These are phyloP conservation scores for Fistulifera pelliculosa DNA, from an alignment of 108 stramenopile genomes.

Conservation along the genomic window DNA sequence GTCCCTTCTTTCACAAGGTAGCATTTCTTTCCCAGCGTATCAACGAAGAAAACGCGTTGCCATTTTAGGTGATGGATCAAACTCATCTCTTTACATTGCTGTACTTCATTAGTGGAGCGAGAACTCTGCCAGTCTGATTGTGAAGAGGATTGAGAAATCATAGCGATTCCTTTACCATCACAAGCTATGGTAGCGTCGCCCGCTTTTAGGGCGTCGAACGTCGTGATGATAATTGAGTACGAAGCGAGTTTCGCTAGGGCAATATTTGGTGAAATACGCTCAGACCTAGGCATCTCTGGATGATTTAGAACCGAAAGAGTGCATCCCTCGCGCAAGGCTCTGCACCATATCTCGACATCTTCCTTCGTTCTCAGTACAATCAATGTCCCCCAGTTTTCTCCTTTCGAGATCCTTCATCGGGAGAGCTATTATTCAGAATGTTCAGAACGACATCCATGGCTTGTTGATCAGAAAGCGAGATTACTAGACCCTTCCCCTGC, in stretches of 20 bases:
- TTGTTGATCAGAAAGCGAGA: conserved; percentile 1
- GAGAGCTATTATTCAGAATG: background rate
- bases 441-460: conserved; percentile 1
- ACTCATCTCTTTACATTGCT: background rate
- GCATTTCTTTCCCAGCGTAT: conserved; percentile 1
- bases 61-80: conserved; percentile 3
- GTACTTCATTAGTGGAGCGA: background rate
- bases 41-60: conserved; percentile 7
- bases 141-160: background rate
- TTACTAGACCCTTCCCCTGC: background rate
- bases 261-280: no score
- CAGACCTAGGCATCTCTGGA: background rate
- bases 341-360: background rate
- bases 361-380: conserved; percentile 2
- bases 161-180: background rate
- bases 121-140: conserved; percentile 1
- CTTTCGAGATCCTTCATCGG: background rate
- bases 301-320: conserved; percentile 4
- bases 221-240: conserved; percentile 2
- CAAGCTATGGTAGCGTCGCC: background rate
- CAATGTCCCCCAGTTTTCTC: background rate
- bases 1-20: conserved; percentile 4
- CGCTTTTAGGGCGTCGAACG: conserved; percentile 9
- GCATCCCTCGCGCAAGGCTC: conserved; percentile 3
- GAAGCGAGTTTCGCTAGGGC: background rate